Conservation (phyloP, 2,329 filamentous ascomycete species). For the Cladophialophora psammophila region DNA sequence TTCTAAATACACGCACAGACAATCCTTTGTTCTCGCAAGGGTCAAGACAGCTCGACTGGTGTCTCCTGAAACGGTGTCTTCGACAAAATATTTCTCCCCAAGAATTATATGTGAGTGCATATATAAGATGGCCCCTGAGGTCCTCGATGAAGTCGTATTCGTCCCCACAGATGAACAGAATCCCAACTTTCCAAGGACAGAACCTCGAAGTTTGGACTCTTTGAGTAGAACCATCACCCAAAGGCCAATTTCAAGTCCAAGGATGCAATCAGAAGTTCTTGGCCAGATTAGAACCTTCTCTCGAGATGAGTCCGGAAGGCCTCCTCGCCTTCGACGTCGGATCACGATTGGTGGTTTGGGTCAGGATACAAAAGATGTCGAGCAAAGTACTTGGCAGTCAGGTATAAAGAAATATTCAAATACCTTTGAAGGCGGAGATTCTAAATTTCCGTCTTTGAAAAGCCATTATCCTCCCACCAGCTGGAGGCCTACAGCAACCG, state of each 20-base stretch:
- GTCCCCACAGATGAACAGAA: not conserved
- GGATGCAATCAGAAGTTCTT: not conserved
- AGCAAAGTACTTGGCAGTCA: not conserved
- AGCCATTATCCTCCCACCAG: constrained; percentile 29
- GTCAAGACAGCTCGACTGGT: not conserved
- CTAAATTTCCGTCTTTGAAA: constrained; percentile 6
- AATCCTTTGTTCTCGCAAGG: constrained; percentile 20
- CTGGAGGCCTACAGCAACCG: constrained; percentile 19
- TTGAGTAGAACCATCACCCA: not conserved
- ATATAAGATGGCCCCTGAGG: not conserved
- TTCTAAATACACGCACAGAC: not conserved
- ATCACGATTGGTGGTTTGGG: constrained; percentile 22
- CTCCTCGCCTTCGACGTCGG: constrained; percentile 18
- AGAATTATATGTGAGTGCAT: not conserved
- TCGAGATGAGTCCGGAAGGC: not conserved
- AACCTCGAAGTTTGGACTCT: not conserved
- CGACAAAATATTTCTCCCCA: not conserved
- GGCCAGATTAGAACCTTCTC: not conserved
- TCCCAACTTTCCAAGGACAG: not conserved
- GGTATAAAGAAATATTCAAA: not conserved
- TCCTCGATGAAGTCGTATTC: not conserved
- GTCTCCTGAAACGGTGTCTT: not conserved
- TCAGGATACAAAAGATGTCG: not conserved
- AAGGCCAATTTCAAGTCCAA: not conserved
- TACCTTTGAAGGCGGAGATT: not conserved